These are phyloP conservation scores for Puccinia novopanici DNA, from an alignment of 1,284 basidiomycete species.

Conservation along the genomic window DNA sequence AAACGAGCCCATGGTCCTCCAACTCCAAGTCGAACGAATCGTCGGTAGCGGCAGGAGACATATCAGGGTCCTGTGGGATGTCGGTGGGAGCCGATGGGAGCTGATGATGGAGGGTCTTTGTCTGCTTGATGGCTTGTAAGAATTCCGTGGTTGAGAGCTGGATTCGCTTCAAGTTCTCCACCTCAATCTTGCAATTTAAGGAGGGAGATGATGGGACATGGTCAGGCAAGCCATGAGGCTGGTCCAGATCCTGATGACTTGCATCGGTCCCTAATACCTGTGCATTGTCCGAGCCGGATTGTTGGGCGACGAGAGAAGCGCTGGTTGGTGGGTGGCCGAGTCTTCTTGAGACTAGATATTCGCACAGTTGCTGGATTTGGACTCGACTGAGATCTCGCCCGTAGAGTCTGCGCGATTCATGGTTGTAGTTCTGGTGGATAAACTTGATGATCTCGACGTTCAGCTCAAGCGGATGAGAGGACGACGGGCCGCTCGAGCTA, in stretches of 20 bases:
- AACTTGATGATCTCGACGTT: slow-evolving; percentile 21
- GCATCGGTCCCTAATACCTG: too few species aligned
- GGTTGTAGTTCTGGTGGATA: slow-evolving; percentile 31
- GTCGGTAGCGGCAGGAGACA: neutral
- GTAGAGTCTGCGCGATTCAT: slow-evolving; percentile 18
- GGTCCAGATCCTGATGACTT: neutral
- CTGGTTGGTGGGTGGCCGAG: neutral
- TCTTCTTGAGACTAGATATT: slow-evolving; percentile 10
- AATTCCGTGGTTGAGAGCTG: slow-evolving; percentile 11
- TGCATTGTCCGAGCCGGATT: neutral
- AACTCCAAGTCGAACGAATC: neutral
- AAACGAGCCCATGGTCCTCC: neutral
- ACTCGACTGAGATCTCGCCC: slow-evolving; percentile 16
- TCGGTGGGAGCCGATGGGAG: neutral
- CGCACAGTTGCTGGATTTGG: slow-evolving; percentile 30
- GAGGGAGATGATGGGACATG: neutral
- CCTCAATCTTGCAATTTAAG: neutral
- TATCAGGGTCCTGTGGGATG: too few species aligned
- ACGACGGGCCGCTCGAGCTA: neutral
- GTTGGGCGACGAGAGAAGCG: too few species aligned
- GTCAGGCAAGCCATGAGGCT: neutral
- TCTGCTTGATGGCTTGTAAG: slow-evolving; percentile 1
- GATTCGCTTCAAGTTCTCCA: neutral
- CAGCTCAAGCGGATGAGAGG: neutral
- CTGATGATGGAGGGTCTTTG: neutral